Evolutionary conservation across 2,329 filamentous ascomycete genomes (phyloP).

Genomic region (Cladophialophora bantiana): DNA sequence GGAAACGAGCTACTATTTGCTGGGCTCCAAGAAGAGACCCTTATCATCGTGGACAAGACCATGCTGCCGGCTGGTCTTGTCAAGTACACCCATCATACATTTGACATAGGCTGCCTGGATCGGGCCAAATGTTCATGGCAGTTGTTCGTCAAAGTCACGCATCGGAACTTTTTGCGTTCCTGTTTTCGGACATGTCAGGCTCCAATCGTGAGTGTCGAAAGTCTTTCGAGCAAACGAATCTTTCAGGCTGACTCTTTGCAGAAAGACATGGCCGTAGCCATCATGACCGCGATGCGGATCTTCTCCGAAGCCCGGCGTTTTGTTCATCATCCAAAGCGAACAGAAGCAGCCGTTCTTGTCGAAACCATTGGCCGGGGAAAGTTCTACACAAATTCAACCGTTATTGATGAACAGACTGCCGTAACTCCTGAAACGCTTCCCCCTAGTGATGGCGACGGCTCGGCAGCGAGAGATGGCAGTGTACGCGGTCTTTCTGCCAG

Average conservation of each 20-base stretch:
- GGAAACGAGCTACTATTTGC: conserved; percentile 10
- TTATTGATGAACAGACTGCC: conserved; percentile 7
- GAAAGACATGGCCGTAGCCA: conserved; percentile 7
- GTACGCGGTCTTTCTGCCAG: conserved; percentile 2
- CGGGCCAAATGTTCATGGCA: not conserved
- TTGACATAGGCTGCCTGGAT: not conserved
- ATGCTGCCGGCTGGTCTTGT: conserved; percentile 14
- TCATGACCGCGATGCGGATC: conserved; percentile 6
- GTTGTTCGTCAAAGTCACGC: conserved; percentile 13
- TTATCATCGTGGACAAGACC: conserved; percentile 7
- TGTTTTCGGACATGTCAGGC: not conserved
- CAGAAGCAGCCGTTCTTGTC: not conserved
- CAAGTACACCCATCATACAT: conserved; percentile 10
- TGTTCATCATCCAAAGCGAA: not conserved
- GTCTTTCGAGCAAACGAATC: not conserved
- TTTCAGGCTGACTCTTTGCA: conserved; percentile 3
- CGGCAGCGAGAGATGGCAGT: not conserved
- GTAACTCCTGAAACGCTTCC: not conserved
- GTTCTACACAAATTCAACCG: conserved; percentile 11
- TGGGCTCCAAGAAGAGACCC: not conserved
- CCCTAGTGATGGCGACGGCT: conserved; percentile 1
- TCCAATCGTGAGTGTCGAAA: conserved; percentile 2
- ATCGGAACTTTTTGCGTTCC: conserved; percentile 4
- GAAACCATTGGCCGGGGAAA: conserved; percentile 4
- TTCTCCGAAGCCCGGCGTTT: conserved; percentile 5